Conservation (phyloP, 164 flowering plant genomes). For the Hamamelis virginiana region DNA sequence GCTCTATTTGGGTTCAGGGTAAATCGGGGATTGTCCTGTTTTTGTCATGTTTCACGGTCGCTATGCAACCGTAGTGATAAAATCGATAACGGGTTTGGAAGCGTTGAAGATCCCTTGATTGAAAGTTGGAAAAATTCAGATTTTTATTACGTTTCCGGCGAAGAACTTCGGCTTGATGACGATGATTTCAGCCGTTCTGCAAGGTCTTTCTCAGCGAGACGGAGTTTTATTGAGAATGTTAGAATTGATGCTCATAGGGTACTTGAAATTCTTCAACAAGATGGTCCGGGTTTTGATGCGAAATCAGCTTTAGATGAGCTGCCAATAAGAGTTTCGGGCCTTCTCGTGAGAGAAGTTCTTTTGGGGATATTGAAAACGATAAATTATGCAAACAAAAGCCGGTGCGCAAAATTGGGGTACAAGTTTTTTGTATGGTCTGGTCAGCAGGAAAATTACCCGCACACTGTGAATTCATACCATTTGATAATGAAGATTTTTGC, state of each 20-base stretch:
- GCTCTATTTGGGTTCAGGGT: constrained; percentile 24
- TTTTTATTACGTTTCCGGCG: constrained; percentile 20
- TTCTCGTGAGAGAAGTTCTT: constrained; percentile 73
- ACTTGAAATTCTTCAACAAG: constrained; percentile 57
- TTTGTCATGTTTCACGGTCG: constrained; percentile 19
- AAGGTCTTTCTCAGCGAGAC: constrained; percentile 15
- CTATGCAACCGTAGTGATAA: constrained; percentile 19
- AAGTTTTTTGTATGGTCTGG: constrained; percentile 84
- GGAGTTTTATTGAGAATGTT: constrained; percentile 28
- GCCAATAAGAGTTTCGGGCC: constrained; percentile 46
- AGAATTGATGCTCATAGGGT: constrained; percentile 45
- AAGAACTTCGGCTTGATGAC: background rate
- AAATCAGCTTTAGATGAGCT: constrained; percentile 49
- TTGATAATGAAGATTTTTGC: constrained; percentile 79
- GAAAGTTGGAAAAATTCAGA: constrained; percentile 22
- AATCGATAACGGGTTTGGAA: constrained; percentile 22
- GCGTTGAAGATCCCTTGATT: constrained; percentile 33
- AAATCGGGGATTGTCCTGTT: constrained; percentile 13
- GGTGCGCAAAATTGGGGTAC: constrained; percentile 67
- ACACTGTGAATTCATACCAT: constrained; percentile 64
- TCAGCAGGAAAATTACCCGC: constrained; percentile 55
- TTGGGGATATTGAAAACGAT: constrained; percentile 46
- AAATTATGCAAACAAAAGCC: constrained; percentile 35
- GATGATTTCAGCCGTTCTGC: constrained; percentile 2
- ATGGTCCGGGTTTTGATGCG: constrained; percentile 73